Evolutionary conservation across 352 stramenopile species (phyloP), one percentile per base, ranked within the genome.

Genomic region (Globisporangium barbulae): DNA sequence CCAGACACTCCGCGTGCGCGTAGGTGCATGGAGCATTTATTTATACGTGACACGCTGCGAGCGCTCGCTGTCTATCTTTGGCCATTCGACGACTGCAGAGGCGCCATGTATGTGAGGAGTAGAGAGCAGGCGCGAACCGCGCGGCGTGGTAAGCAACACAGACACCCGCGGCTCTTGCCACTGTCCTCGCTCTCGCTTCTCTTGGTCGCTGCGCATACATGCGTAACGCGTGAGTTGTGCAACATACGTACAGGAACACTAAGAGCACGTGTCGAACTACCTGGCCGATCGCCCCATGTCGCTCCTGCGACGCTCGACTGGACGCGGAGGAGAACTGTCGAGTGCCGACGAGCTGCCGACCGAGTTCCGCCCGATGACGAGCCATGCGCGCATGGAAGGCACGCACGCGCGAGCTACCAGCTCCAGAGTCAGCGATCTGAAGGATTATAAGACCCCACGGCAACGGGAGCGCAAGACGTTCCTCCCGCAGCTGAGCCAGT

Each of bases 301-400:
- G 30, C 63, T 62, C 13, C 3, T 68, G 45, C 63, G 63, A 57
- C 52, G 52, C 30, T 67, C 61, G 45, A 61, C 52, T 61, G 61
- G 61, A 61, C 21, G 53, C 22, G 50, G 31, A 25, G 22, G 42
- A 53, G 52, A 67, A n/a, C 3, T 48, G 2, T 57, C 50, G 25
- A 28, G 25, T 7, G 5, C 33, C 3, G 52, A 61, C 22, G 59
- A 65, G 9, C 28, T 37, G 9, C 31, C n/a, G 28, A 33, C 12
- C 31, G 54, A 63, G 13, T 37, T 35, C 17, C 71, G 65, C 19
- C 65, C 71, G 5, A 61, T 74, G 58, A 72, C 71, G 48, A 78
- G 65, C 49, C 61, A 75, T 41, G 62, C 69, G 45, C 69, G 69
- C 9, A 71, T 71, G 35, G 71, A 72, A 44, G 42, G 55, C 37